Conservation (phyloP, 768 basidiomycete species). For the Boletus speciosus region DNA sequence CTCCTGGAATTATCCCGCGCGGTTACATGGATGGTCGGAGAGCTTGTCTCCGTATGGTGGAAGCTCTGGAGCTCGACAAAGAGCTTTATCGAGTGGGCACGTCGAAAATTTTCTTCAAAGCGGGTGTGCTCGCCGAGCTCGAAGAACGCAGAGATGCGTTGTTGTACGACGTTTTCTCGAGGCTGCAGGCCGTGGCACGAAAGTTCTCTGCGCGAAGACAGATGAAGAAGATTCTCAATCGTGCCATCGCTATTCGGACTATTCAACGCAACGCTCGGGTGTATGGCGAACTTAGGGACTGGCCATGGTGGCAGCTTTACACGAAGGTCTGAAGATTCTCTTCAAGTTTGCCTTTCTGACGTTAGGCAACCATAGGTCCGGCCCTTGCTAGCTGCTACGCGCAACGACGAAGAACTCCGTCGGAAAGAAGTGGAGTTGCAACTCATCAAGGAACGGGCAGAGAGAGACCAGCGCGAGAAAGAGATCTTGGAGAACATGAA, state of each 20-base stretch:
- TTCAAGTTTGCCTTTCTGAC: slow-evolving; percentile 1
- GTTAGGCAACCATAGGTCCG: slow-evolving; percentile 57
- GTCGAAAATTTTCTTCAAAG: slow-evolving; percentile 99
- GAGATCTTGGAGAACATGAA: slow-evolving; percentile 76
- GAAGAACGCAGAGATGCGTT: slow-evolving; percentile 88
- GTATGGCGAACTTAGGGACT: slow-evolving; percentile 85
- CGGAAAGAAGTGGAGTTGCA: slow-evolving; percentile 82
- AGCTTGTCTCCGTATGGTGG: slow-evolving; percentile 88
- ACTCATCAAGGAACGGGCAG: slow-evolving; percentile 78
- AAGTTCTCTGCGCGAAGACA: slow-evolving; percentile 86
- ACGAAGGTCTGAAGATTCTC: slow-evolving; percentile 60
- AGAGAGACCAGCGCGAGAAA: slow-evolving; percentile 80
- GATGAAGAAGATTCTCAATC: slow-evolving; percentile 92
- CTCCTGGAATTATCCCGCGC: slow-evolving; percentile 86
- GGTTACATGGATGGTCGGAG: slow-evolving; percentile 99
- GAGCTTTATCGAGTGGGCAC: slow-evolving; percentile 86
- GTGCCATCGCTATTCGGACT: slow-evolving; percentile 84
- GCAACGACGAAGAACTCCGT: slow-evolving; percentile 88
- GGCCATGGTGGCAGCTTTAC: slow-evolving; percentile 99
- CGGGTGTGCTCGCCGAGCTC: slow-evolving; percentile 92
- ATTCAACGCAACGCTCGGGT: slow-evolving; percentile 93
- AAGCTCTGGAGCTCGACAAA: slow-evolving; percentile 83
- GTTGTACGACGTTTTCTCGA: slow-evolving; percentile 86
- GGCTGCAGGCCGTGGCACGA: slow-evolving; percentile 80
- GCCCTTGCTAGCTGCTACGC: slow-evolving; percentile 86